Evolutionary conservation across 2,329 filamentous ascomycete species (phyloP).

Genomic region (Trichoderma afroharzianum): DNA sequence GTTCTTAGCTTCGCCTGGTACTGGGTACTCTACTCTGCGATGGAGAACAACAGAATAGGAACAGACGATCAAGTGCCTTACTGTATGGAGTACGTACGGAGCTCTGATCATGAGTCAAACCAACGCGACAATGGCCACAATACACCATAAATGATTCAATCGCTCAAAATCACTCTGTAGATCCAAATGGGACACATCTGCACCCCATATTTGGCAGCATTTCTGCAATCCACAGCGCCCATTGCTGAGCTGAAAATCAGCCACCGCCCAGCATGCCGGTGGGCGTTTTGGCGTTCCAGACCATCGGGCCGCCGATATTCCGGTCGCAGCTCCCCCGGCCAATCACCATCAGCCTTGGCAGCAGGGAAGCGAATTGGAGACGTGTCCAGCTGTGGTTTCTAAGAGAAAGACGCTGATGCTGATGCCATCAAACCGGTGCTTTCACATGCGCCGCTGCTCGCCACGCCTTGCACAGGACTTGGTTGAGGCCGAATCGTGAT

Average conservation of each 20-base stretch:
- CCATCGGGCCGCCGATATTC: conserved; percentile 16
- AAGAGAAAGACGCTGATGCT: background rate
- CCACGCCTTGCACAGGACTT: conserved; percentile 3
- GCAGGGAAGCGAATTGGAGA: conserved; percentile 5
- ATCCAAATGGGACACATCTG: background rate
- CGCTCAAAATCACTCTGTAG: background rate
- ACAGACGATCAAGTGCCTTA: background rate
- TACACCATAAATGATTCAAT: background rate
- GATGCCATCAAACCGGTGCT: background rate
- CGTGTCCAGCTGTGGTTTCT: conserved; percentile 16
- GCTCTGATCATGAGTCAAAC: background rate
- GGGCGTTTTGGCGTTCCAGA: conserved; percentile 8
- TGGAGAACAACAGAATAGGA: background rate
- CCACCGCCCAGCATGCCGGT: background rate
- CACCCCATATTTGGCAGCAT: background rate
- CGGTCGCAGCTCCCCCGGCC: background rate
- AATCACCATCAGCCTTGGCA: background rate
- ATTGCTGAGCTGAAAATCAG: background rate
- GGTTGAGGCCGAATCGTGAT: background rate
- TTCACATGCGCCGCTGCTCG: conserved; percentile 13
- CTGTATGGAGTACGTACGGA: background rate
- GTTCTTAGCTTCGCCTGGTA: background rate
- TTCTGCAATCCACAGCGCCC: background rate
- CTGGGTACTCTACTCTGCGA: too few species aligned
- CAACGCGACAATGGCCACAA: background rate